These are phyloP conservation scores for Yamadazyma diddensiae DNA, from an alignment of 1,139 yeast species.

Conservation along the genomic window DNA sequence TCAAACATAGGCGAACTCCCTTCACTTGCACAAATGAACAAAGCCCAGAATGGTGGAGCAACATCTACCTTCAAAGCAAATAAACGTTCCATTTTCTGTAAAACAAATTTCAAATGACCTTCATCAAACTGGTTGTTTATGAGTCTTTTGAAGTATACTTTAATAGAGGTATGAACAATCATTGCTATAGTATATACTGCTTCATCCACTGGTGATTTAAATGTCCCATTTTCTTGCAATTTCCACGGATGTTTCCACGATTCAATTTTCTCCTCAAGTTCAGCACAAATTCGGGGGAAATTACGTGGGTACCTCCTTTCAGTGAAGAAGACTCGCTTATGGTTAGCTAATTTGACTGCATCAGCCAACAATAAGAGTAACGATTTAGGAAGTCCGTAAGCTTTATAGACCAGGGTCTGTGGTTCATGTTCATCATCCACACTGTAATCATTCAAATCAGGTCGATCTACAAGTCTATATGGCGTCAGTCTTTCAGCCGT, in stretches of 20 bases:
- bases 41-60: constrained; percentile 46
- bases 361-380: constrained; percentile 44
- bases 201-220: constrained; percentile 34
- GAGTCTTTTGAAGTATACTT: constrained; percentile 44
- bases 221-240: constrained; percentile 17
- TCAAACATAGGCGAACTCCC: neutral
- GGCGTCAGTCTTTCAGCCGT: neutral
- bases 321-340: constrained; percentile 46
- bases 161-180: constrained; percentile 42
- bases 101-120: constrained; percentile 27
- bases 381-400: constrained; percentile 49
- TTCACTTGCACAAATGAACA: constrained; percentile 49
- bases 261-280: constrained; percentile 46
- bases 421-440: constrained; percentile 11
- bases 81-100: constrained; percentile 26
- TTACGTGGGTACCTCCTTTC: constrained; percentile 49
- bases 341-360: constrained; percentile 48
- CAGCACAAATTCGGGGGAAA: constrained; percentile 55
- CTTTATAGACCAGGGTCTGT: constrained; percentile 29
- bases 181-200: constrained; percentile 34
- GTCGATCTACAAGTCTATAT: constrained; percentile 9
- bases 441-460: constrained; percentile 12
- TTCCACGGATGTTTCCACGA: constrained; percentile 47
- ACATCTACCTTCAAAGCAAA: constrained; percentile 10
- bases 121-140: constrained; percentile 40